phyloP scores from a whole-genome alignment of 768 basidiomycete genomes.

The Infundibulicybe gibba region DNA sequence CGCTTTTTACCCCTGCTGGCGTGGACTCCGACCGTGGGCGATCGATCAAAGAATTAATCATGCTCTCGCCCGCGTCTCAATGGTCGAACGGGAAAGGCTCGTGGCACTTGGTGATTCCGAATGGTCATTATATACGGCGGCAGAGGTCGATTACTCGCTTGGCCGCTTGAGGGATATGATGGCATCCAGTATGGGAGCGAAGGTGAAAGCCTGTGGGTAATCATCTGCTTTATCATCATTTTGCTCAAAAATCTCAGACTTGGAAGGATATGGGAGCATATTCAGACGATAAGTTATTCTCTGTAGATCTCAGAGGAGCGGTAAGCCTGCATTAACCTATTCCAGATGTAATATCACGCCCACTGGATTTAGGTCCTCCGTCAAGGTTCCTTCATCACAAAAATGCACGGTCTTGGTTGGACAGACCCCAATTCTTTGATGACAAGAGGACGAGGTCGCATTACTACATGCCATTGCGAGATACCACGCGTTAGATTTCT shows the following conservation, averaged over 20 bases:
- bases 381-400: conserved; percentile 50
- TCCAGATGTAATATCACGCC: background rate
- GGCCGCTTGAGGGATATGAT: conserved; percentile 15
- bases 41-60: no score
- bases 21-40: no score
- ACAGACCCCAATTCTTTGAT: conserved; percentile 39
- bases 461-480: conserved; percentile 48
- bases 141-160: background rate
- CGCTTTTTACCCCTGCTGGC: background rate
- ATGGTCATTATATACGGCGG: background rate
- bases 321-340: conserved; percentile 23
- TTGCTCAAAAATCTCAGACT: conserved; percentile 20
- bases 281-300: conserved; percentile 46
- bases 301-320: conserved; percentile 54
- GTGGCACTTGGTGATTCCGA: background rate
- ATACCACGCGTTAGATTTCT: conserved; percentile 48
- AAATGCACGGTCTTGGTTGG: conserved; percentile 54
- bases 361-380: conserved; percentile 42
- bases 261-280: conserved; percentile 46
- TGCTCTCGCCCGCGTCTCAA: background rate
- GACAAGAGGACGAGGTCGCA: conserved; percentile 29
- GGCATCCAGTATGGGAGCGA: conserved; percentile 1
- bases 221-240: background rate
- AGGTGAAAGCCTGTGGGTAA: conserved; percentile 13
- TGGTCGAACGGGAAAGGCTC: background rate